phyloP scores from a whole-genome alignment of 2,329 filamentous ascomycete species.

The Sclerotinia nivalis region DNA sequence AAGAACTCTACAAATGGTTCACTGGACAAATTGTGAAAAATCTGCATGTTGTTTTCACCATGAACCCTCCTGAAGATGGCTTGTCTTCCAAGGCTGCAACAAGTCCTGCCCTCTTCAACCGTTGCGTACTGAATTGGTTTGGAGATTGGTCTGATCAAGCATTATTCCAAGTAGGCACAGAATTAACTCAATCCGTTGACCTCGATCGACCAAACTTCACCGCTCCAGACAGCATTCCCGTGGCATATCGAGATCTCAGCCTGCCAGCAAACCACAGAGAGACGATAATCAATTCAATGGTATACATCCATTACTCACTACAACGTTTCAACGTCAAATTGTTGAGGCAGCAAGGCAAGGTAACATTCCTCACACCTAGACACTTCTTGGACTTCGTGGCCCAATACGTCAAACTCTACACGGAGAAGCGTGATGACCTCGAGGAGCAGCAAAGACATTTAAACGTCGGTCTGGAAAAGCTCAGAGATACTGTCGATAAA shows the following conservation, averaged over 20 bases:
- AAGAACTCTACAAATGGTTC: constrained; percentile 99
- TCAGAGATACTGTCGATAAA: constrained; percentile 95
- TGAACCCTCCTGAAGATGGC: constrained; percentile 97
- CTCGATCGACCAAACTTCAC: constrained; percentile 83
- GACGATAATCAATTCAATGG: constrained; percentile 95
- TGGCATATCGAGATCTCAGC: constrained; percentile 82
- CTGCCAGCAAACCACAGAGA: constrained; percentile 89
- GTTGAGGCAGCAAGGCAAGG: constrained; percentile 86
- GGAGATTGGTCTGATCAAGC: constrained; percentile 99
- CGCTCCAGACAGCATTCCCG: constrained; percentile 87
- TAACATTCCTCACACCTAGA: constrained; percentile 90
- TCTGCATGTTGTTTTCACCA: constrained; percentile 97
- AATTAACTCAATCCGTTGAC: constrained; percentile 95
- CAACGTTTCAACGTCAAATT: constrained; percentile 86
- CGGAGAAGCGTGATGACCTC: constrained; percentile 96
- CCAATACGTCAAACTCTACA: constrained; percentile 96
- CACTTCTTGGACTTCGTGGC: constrained; percentile 98
- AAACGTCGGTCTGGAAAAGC: constrained; percentile 96
- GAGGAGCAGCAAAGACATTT: constrained; percentile 98
- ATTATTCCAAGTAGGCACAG: constrained; percentile 93
- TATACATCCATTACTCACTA: constrained; percentile 95
- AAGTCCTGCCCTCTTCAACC: constrained; percentile 97
- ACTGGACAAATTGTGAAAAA: constrained; percentile 99
- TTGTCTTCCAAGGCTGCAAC: constrained; percentile 95
- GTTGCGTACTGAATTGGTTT: constrained; percentile 99